Base-by-base conservation (phyloP, 2,329 filamentous ascomycete genomes). In the Celoporthe dispersa region DNA sequence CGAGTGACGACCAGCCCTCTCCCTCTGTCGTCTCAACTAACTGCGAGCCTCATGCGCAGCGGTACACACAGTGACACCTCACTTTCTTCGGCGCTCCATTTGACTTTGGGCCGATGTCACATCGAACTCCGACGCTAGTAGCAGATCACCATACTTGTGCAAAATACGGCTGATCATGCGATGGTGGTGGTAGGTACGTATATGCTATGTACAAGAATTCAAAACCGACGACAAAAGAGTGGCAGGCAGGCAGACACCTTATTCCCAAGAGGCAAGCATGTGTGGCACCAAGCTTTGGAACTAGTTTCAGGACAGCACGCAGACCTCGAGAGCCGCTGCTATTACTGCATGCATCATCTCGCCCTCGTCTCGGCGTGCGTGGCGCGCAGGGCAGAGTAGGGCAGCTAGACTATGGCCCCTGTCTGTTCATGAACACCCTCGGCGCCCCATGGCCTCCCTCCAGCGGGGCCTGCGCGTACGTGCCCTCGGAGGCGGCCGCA, bases 341-440 rank as follows among this genome's bases (percentile, higher is more conserved):
- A 31, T 19, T 57, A 12, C 35, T 37, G n/a, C 35, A 22, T 16
- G 25, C 14, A n/a, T 41, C 37, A 37, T 53, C 37, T 57, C 39
- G 53, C 61, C 63, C 31, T 51, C 28, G 22, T 67, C 28, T 35
- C 19, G 25, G 0, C 19, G 31, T n/a, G 16, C 7, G 14, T 33
- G 22, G 33, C 9, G 57, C 33, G 57, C 57, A 22, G 31, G n/a
- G 16, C 31, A 60, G 7, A 48, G 44, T 9, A 22, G 41, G 22
- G 16, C 44, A 48, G 11, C 37, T 11, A n/a, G 22, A 9, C 57
- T 37, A 60, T 12, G 57, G 62, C 5, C 63, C 71, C n/a, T 72
- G 71, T 61, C 73, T 72, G 64, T 73, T 74, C 72, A 73, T 71
- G 68, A 75, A 76, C 62, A 73, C 41, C 70, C 75, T 72, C 41